A percentile compares a stretch with the other conserved stretches of the same genome.
phyloP scores from a whole-genome alignment of 164 flowering plant species.

The Dillenia suffruticosa region DNA sequence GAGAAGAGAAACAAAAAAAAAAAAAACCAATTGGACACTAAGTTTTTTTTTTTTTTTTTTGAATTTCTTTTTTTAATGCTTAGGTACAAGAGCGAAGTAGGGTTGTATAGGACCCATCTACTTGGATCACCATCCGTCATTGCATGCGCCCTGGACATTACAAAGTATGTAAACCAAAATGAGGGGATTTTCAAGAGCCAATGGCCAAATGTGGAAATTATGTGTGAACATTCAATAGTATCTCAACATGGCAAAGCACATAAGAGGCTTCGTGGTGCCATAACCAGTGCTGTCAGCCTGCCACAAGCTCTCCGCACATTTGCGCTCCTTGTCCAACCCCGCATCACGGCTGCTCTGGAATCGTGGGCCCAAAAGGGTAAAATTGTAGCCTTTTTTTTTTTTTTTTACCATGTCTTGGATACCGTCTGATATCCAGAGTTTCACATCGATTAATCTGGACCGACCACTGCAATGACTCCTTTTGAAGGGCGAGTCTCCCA shows the following conservation, averaged over 20 bases:
- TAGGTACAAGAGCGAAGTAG: constrained; percentile 51
- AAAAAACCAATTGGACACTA: no score
- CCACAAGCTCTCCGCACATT: constrained; percentile 33
- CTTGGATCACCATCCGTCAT: constrained; percentile 52
- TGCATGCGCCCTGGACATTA: constrained; percentile 32
- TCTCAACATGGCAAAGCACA: constrained; percentile 34
- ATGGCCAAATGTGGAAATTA: constrained; percentile 34
- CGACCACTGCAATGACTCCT: no score
- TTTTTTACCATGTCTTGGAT: no score
- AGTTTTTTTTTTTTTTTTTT: no score
- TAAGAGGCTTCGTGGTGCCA: constrained; percentile 19
- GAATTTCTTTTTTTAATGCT: background rate
- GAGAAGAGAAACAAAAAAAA: no score
- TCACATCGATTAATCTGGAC: no score
- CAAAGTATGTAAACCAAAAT: constrained; percentile 34
- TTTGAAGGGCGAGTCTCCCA: no score
- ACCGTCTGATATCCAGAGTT: no score
- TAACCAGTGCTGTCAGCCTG: constrained; percentile 20
- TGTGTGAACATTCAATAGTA: constrained; percentile 26
- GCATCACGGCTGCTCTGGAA: constrained; percentile 16
- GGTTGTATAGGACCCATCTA: constrained; percentile 40
- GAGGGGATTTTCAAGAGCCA: constrained; percentile 15
- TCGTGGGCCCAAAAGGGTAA: constrained; percentile 20
- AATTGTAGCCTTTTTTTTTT: constrained; percentile 14
- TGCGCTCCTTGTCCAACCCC: constrained; percentile 29